These are phyloP conservation scores for Magnolia changhungtana DNA, from an alignment of 164 flowering plant genomes.

Conservation along the genomic window DNA sequence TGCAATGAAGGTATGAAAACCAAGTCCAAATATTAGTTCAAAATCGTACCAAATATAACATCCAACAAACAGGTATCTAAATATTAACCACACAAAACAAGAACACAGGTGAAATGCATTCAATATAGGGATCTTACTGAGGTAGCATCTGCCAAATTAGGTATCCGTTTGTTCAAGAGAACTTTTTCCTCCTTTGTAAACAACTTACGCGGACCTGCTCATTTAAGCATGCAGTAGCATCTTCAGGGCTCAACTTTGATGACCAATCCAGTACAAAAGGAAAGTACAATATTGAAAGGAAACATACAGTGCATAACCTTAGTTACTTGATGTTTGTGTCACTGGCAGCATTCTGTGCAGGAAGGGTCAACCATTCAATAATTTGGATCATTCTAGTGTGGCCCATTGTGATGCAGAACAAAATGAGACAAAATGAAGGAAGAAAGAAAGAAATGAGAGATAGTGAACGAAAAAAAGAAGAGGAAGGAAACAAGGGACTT, in stretches of 20 bases:
- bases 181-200: constrained; percentile 77
- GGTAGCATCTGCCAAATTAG: constrained; percentile 64
- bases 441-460: no score
- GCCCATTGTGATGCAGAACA: no score
- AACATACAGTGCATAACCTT: not conserved
- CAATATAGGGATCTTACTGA: constrained; percentile 56
- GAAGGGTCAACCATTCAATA: no score
- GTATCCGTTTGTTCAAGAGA: constrained; percentile 60
- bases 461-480: no score
- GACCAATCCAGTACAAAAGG: not conserved
- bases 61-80: not conserved
- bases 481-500: no score
- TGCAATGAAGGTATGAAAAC: not conserved
- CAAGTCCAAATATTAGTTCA: not conserved
- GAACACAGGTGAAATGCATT: not conserved
- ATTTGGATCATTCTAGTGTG: no score
- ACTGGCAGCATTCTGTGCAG: no score
- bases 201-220: constrained; percentile 54
- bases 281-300: not conserved
- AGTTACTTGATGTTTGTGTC: not conserved
- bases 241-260: constrained; percentile 2
- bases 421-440: no score
- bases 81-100: not conserved
- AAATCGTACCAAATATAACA: not conserved
- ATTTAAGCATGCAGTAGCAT: constrained; percentile 3